A percentile compares a stretch with the other conserved stretches of the same genome.
These are phyloP conservation scores for Colletotrichum navitas DNA, from an alignment of 2,329 filamentous ascomycete genomes.

Conservation along the genomic window DNA sequence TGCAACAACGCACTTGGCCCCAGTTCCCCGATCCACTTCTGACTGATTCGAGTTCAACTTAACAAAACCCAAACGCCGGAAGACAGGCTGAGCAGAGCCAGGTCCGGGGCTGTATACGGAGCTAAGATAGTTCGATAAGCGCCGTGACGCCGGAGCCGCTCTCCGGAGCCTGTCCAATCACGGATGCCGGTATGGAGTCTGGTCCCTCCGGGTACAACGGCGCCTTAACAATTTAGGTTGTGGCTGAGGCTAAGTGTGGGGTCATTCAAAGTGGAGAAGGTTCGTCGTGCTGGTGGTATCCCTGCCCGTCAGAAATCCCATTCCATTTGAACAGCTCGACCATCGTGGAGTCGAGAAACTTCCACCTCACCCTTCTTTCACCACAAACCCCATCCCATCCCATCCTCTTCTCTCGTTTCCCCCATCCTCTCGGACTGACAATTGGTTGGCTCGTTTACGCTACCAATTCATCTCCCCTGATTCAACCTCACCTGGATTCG, in stretches of 20 bases:
- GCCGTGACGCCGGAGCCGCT: conserved; percentile 1
- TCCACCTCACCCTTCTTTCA: conserved; percentile 57
- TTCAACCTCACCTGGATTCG: conserved; percentile 55
- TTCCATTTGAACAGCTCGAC: conserved; percentile 42
- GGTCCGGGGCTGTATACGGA: too few relatives aligned
- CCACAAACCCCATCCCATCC: conserved; percentile 46
- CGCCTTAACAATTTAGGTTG: conserved; percentile 40
- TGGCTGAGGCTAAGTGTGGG: conserved; percentile 40
- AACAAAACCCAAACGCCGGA: background rate
- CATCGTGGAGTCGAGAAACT: conserved; percentile 53
- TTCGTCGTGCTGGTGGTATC: conserved; percentile 19
- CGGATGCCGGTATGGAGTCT: background rate
- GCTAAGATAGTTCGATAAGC: background rate
- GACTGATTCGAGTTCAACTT: too few relatives aligned
- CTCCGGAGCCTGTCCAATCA: background rate
- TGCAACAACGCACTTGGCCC: background rate
- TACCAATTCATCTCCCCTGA: conserved; percentile 46
- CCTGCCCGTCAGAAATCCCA: conserved; percentile 41
- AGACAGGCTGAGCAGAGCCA: too few relatives aligned
- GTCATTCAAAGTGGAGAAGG: conserved; percentile 25
- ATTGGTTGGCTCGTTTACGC: conserved; percentile 29
- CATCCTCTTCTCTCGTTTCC: conserved; percentile 46
- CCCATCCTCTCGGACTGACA: conserved; percentile 43
- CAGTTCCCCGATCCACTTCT: background rate
- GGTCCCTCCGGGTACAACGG: conserved; percentile 9